These are phyloP conservation scores for Cercospora berteroae DNA, from an alignment of 2,329 filamentous ascomycete genomes.

Conservation along the genomic window DNA sequence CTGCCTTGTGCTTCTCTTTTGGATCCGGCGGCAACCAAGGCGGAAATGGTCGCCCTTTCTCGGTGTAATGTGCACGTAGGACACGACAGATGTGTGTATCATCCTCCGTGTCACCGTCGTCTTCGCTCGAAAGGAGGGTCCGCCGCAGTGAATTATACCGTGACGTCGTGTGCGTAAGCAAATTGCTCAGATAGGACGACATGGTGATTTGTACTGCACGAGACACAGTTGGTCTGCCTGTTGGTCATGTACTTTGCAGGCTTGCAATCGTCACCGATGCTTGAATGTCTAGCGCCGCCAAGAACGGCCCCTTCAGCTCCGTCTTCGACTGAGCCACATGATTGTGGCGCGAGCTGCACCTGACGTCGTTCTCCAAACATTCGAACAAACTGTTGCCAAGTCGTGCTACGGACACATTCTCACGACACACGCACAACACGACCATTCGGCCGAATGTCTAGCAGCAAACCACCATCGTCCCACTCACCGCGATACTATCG, in stretches of 20 bases:
- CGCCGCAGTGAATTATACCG: conserved; percentile 59
- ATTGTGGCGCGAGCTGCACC: neutral
- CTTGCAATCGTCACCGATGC: conserved; percentile 5
- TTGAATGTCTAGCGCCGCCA: neutral
- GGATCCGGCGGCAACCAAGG: conserved; percentile 87
- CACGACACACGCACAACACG: neutral
- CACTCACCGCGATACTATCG: neutral
- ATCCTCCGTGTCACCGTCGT: conserved; percentile 64
- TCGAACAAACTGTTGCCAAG: neutral
- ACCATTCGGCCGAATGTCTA: neutral
- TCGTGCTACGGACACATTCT: neutral
- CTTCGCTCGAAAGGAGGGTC: conserved; percentile 64
- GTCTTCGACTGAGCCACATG: neutral
- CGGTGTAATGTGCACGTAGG: conserved; percentile 85
- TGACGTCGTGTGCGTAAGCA: conserved; percentile 57
- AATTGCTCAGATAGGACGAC: conserved; percentile 79
- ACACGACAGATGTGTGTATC: conserved; percentile 94
- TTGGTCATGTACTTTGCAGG: neutral
- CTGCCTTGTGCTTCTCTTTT: conserved; percentile 54
- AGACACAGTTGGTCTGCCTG: neutral
- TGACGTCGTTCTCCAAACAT: neutral
- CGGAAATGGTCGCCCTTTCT: conserved; percentile 79
- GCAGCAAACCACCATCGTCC: neutral
- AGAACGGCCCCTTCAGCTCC: neutral
- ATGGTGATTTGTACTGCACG: conserved; percentile 45